Evolutionary conservation across 805 yeast species (phyloP), one percentile per base, ranked within the genome.

Genomic region (Hanseniaspora pseudoguilliermondii): DNA sequence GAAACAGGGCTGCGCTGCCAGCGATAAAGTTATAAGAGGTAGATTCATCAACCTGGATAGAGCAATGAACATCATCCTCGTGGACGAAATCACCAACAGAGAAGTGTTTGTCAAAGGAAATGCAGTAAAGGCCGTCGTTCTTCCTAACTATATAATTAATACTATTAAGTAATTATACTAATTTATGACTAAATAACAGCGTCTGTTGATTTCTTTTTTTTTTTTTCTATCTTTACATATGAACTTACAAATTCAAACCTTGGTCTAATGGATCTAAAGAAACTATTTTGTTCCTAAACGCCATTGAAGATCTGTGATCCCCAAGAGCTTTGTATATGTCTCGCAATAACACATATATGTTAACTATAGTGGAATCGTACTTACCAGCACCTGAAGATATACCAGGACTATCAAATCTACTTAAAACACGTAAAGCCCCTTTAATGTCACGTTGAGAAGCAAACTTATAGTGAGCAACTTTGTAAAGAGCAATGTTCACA

Each of bases 41-140:
- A 79, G 78, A 57, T 74, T 93, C 58, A 79, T 81, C 56, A 85
- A 86, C 65, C 88, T 95, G 63, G 99, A 93, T 68, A 82, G 87
- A 41, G 86, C 95, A 89, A 93, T 93, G 99, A 93, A 93, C 68
- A 74, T 93, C 60, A 86, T 95, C 1, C 74, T 93, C 54, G 75
- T 75, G 36, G 82, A 89, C 60, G 97, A 84, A 16, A 78, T 82
- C 54, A 82, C 83, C 64, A 69, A 84, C 47, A 79, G 82, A 3
- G 95, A 86, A 63, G 77, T 84, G 57, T 90, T 89, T 66, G 79
- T 90, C 41, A 82, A 90, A 66, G 97, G 97, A 46, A 83, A 78
- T 60, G 91, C 86, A 63, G 84, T 88, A 70, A 86, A 85, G 66
- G 81, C 80, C 62, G 75, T 86, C 60, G 80, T 87, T 69, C 74